Evolutionary conservation across 495 filamentous ascomycete genomes (phyloP).

Genomic region (Aspergillus baeticus): DNA sequence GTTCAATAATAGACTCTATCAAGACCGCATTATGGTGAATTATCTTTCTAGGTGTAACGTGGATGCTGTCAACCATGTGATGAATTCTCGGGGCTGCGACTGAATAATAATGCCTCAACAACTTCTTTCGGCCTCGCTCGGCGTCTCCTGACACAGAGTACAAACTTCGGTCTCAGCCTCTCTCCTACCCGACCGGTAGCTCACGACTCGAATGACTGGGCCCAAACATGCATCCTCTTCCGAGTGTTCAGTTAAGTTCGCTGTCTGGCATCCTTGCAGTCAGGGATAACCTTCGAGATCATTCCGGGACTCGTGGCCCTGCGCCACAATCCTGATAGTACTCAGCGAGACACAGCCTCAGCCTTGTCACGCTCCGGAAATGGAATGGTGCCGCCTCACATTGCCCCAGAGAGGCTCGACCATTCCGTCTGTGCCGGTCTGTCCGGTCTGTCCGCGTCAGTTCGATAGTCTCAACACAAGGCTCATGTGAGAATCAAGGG

Average conservation of each 20-base stretch:
- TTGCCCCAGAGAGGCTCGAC: neutral
- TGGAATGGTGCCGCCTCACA: neutral
- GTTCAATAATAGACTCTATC: too few relatives aligned
- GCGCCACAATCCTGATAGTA: neutral
- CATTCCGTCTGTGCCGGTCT: neutral
- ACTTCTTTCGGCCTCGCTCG: neutral
- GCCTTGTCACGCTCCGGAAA: neutral
- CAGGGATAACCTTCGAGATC: neutral
- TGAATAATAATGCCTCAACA: too few relatives aligned
- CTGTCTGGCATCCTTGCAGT: neutral
- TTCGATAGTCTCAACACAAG: neutral
- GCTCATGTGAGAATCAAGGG: neutral
- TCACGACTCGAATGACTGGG: neutral
- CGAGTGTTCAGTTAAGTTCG: neutral
- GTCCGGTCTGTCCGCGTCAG: neutral
- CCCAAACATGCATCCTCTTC: neutral
- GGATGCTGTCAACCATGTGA: neutral
- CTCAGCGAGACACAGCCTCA: neutral
- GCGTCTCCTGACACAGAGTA: neutral
- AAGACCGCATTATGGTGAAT: too few relatives aligned
- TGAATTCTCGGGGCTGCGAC: neutral
- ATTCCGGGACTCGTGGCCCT: neutral
- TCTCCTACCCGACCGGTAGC: neutral
- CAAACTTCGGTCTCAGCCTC: neutral
- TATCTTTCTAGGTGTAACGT: neutral